These are phyloP conservation scores for Begonia peltatifolia DNA, from an alignment of 306 rosid genomes.

Conservation along the genomic window DNA sequence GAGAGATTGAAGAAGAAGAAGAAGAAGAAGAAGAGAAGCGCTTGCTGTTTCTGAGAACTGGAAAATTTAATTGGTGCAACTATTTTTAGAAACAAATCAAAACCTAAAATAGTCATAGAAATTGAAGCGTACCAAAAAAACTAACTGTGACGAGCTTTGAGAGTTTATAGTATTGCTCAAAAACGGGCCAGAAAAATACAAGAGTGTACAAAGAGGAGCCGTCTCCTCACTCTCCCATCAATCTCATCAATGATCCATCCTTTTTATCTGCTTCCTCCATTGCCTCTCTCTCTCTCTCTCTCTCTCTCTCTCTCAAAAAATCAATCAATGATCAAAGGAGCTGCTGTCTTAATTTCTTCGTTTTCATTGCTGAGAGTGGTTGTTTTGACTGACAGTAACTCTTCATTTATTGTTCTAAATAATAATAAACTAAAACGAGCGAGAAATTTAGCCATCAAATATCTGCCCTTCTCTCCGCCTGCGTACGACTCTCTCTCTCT, in stretches of 20 bases:
- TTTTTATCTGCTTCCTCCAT: conserved; percentile 17
- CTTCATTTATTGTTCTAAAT: not conserved
- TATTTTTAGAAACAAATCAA: conserved; percentile 25
- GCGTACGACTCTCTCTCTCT: not conserved
- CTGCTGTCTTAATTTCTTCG: conserved; percentile 18
- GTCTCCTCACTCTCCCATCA: conserved; percentile 52
- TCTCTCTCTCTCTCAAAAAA: conserved; percentile 11
- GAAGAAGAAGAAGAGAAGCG: not conserved
- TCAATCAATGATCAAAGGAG: conserved; percentile 27
- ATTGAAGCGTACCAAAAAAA: conserved; percentile 25
- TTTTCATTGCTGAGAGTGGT: conserved; percentile 8
- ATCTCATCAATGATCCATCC: conserved; percentile 37
- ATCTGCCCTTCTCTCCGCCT: not conserved
- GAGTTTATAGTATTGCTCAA: conserved; percentile 28
- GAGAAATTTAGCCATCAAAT: conserved; percentile 6
- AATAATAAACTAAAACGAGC: conserved; percentile 1
- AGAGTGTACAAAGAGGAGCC: conserved; percentile 24
- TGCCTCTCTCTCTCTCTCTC: conserved; percentile 5
- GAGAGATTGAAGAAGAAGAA: not conserved
- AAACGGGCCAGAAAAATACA: conserved; percentile 14
- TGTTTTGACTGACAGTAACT: not conserved
- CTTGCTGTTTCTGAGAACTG: too few species aligned
- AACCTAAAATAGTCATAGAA: conserved; percentile 19
- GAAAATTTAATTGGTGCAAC: not conserved
- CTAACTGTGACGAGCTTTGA: conserved; percentile 7